Percentiles rank a stretch among this genome's conserved stretches.
These are phyloP conservation scores for Arthrinium puccinioides DNA, from an alignment of 2,329 filamentous ascomycete species.

Conservation along the genomic window DNA sequence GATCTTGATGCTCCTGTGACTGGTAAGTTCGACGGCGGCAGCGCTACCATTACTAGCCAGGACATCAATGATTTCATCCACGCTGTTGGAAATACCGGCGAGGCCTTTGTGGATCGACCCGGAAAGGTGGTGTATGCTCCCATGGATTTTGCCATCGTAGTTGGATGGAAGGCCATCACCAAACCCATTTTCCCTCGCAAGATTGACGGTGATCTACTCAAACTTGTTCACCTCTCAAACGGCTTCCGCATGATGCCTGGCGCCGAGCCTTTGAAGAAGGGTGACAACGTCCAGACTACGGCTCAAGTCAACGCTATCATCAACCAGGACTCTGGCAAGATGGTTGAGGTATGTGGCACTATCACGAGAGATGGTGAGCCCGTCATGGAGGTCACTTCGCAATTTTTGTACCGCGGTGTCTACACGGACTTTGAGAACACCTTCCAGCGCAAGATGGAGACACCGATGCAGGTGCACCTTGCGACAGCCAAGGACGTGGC, in stretches of 20 bases:
- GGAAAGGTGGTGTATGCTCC: slow-evolving; percentile 92
- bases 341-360: slow-evolving; percentile 99
- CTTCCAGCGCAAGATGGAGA: slow-evolving; percentile 96
- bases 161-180: slow-evolving; percentile 97
- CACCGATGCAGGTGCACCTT: slow-evolving; percentile 87
- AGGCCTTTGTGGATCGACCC: slow-evolving; percentile 92
- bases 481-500: slow-evolving; percentile 86
- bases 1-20: slow-evolving; percentile 81
- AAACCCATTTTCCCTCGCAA: slow-evolving; percentile 97
- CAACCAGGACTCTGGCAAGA: slow-evolving; percentile 97
- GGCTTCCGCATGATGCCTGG: slow-evolving; percentile 97
- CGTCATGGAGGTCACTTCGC: slow-evolving; percentile 97
- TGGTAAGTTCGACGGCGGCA: slow-evolving; percentile 83
- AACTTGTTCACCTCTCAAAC: slow-evolving; percentile 94
- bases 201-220: slow-evolving; percentile 92
- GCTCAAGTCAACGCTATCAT: slow-evolving; percentile 96
- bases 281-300: slow-evolving; percentile 84
- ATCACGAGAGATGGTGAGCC: slow-evolving; percentile 76
- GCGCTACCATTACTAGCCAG: slow-evolving; percentile 78
- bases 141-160: slow-evolving; percentile 99
- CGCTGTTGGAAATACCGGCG: slow-evolving; percentile 93
- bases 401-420: slow-evolving; percentile 90
- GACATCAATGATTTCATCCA: slow-evolving; percentile 99
- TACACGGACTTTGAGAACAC: slow-evolving; percentile 97
- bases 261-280: slow-evolving; percentile 90